These are phyloP conservation scores for Xerophyta viscosa DNA, from an alignment of 106 monocot genomes.

Conservation along the genomic window DNA sequence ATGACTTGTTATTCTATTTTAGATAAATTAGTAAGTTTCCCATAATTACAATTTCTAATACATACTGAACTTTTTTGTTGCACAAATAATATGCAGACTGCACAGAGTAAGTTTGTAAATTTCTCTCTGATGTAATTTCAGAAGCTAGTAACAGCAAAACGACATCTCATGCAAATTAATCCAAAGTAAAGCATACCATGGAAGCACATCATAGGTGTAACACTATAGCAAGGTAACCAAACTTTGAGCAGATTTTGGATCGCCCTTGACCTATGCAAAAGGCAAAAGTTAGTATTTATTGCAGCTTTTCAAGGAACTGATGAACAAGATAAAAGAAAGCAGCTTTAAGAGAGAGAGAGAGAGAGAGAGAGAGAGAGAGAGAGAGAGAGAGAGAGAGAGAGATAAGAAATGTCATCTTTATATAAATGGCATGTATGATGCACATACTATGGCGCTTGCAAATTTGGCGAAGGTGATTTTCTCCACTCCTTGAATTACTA, in stretches of 20 bases:
- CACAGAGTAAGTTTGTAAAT: too few relatives aligned
- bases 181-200: constrained; percentile 43
- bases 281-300: neutral
- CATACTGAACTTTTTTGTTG: too few relatives aligned
- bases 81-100: too few relatives aligned
- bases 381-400: neutral
- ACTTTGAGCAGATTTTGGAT: constrained; percentile 24
- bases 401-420: neutral
- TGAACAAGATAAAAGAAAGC: too few relatives aligned
- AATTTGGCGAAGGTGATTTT: constrained; percentile 49
- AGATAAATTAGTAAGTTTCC: too few relatives aligned
- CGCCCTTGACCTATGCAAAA: constrained; percentile 33
- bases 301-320: neutral
- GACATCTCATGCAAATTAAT: too few relatives aligned
- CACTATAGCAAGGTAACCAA: constrained; percentile 54
- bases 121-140: too few relatives aligned
- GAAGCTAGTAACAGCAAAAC: too few relatives aligned
- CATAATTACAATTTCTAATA: too few relatives aligned
- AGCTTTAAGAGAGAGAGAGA: too few relatives aligned
- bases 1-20: too few relatives aligned
- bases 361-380: too few relatives aligned
- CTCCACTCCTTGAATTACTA: constrained; percentile 50
- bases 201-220: constrained; percentile 60
- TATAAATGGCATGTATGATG: neutral
- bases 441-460: constrained; percentile 40